These are phyloP conservation scores for Tolypocladium nubicola DNA, from an alignment of 2,329 filamentous ascomycete species.

Conservation along the genomic window DNA sequence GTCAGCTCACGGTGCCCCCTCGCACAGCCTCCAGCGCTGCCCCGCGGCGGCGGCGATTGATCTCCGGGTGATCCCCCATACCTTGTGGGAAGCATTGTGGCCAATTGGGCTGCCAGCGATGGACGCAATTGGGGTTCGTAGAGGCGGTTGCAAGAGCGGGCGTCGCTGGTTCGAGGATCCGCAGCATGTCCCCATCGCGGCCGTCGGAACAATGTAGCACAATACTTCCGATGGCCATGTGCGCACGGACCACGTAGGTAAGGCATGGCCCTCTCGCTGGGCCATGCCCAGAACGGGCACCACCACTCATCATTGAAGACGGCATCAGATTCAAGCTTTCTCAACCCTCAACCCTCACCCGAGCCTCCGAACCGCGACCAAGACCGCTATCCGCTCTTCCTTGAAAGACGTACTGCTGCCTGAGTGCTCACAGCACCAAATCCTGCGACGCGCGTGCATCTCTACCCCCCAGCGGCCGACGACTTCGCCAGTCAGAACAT, in stretches of 20 bases:
- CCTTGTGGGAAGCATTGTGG: conserved; percentile 30
- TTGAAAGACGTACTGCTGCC: background rate
- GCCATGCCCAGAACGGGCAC: background rate
- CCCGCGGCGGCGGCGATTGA: background rate
- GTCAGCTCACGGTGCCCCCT: background rate
- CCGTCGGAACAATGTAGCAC: conserved; percentile 13
- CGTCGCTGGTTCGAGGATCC: background rate
- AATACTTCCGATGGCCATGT: conserved; percentile 1
- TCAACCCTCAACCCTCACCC: background rate
- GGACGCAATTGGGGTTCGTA: background rate
- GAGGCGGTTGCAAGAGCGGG: background rate
- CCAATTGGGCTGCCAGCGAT: conserved; percentile 1
- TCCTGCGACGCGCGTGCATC: background rate
- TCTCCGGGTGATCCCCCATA: conserved; percentile 8
- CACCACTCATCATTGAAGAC: background rate
- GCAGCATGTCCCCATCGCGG: conserved; percentile 1
- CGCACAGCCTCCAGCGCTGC: background rate
- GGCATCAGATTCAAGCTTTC: background rate
- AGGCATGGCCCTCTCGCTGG: background rate
- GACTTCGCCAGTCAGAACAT: background rate
- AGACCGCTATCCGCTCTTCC: background rate
- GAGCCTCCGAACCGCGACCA: background rate
- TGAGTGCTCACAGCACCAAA: background rate
- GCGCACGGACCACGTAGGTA: conserved; percentile 9
- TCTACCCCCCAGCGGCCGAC: background rate